Evolutionary conservation across 2,329 filamentous ascomycete genomes (phyloP), one percentile per base, ranked within the genome.

Genomic region (Beauveria rudraprayagi): DNA sequence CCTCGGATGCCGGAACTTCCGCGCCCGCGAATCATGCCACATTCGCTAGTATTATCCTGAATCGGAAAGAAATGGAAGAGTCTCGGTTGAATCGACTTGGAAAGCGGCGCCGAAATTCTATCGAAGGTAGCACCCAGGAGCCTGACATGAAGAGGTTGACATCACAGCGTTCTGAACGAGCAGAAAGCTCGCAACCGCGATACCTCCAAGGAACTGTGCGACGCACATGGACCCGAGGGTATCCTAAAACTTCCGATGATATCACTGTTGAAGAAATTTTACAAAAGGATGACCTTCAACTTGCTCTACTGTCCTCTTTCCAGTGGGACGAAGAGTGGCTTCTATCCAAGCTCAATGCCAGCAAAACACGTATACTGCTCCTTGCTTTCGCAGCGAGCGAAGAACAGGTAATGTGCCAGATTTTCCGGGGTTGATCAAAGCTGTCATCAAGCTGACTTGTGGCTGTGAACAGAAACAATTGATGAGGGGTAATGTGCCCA

Each of bases 191-290:
- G 46, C 63, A 68, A 40, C 70, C 70, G 28, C 77, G 75, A 1
- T 85, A 77, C 64, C 76, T 78, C 2, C 72, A 74, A 46, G 93
- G 92, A 1, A 77, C 79, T 0, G 84, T 97, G 52, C 94, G 91
- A 73, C 91, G 89, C 69, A 97, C 94, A 0, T 93, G 89, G 84
- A 85, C 84, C 0, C 78, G 78, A 41, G 86, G 87, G 3, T 84
- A 83, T 64, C 76, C 81, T 1, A 80, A 89, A 41, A 77, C 72
- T 0, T 78, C 77, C 5, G 82, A 92, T 63, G 91, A 96, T 64
- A 91, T 97, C 70, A 94, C 86, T 63, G 86, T 97, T 46, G 91
- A 96, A 68, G 92, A 97, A 71, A 83, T 97, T 0, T 74, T 97
- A 1, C 89, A 96, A 70, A 87, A 84, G 63, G 75, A 83, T 1